Evolutionary conservation across 1,284 basidiomycete species (phyloP), one percentile per base, ranked within the genome.

Genomic region (Sanghuangporus weigelae): DNA sequence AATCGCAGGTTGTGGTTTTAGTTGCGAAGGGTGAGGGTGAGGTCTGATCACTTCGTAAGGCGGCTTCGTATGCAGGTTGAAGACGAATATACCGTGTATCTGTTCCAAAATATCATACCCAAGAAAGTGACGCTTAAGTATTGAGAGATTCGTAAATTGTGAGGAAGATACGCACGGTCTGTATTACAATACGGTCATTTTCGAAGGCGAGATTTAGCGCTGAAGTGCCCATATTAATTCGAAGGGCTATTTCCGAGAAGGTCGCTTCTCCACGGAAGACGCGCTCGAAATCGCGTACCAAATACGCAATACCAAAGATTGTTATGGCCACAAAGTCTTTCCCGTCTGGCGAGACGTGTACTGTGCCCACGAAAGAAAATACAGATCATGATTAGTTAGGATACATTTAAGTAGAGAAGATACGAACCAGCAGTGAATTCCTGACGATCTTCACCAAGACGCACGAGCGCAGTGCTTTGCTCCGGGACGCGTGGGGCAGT

Each of bases 301-400:
- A 68, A 31, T 89, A 58, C 0, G 88, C 67, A 23, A 77, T 71
- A 2, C 79, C 79, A 36, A 76, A 76, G 7, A 69, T 68, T 19
- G 81, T 71, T 53, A 87, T 73, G 1, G 76, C 75, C 1, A 76
- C 83, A 46, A 90, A 69, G 70, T 87, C 81, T 16, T 75, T 73
- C 8, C 87, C 86, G 55, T 80, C 81, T 1, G 77, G 70, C 0
- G 86, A 87, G 7, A 87, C 79, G 67, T 89, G 87, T 1, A 80
- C 88, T 89, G 62, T 36, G 36, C 35, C 57, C 23, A 26, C 23
- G n/a, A 21, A 36, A 14, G 12, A 54, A 26, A 21, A 42, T 40
- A 11, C 35, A 50, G 3, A 70, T 48, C 16, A 58, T 31, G 12
- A 19, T 51, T 21, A 26, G 19, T 23, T 10, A 12, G 35, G 6